Evolutionary conservation across 768 basidiomycete genomes (phyloP).

Genomic region (Auricularia sp.): DNA sequence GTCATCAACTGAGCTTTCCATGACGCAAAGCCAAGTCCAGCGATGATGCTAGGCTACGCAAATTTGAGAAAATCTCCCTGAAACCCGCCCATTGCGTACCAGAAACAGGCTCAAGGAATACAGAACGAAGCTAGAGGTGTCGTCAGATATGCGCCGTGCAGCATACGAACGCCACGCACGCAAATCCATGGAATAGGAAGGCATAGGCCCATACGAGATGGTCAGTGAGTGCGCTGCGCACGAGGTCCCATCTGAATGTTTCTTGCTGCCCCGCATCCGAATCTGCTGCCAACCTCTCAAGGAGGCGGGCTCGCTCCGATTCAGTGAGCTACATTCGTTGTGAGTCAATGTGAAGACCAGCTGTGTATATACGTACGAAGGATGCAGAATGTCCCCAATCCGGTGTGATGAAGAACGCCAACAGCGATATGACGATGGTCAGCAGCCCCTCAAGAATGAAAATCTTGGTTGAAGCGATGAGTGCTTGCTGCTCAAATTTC

Average conservation of each 20-base stretch:
- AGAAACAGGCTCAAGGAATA: constrained; percentile 52
- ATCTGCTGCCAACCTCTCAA: constrained; percentile 41
- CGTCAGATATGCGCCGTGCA: neutral
- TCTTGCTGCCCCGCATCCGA: constrained; percentile 46
- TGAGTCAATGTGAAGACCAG: neutral
- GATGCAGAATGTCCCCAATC: constrained; percentile 50
- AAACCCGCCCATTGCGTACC: constrained; percentile 22
- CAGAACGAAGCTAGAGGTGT: constrained; percentile 30
- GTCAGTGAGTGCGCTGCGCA: constrained; percentile 46
- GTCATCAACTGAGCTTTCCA: constrained; percentile 57
- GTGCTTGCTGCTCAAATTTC: no score
- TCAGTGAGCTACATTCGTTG: constrained; percentile 36
- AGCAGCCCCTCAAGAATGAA: constrained; percentile 26
- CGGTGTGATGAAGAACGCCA: constrained; percentile 46
- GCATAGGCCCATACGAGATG: constrained; percentile 54
- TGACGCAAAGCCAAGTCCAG: constrained; percentile 43
- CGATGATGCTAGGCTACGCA: constrained; percentile 48
- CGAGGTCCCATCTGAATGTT: constrained; percentile 47
- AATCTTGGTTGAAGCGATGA: neutral
- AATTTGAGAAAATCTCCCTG: neutral
- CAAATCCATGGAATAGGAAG: constrained; percentile 50
- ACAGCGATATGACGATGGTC: constrained; percentile 37
- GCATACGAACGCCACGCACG: constrained; percentile 13
- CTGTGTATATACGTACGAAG: constrained; percentile 32
- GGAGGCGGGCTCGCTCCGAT: constrained; percentile 38